Base-by-base conservation (phyloP, 768 basidiomycete species). In the Leccinum variicolor region DNA sequence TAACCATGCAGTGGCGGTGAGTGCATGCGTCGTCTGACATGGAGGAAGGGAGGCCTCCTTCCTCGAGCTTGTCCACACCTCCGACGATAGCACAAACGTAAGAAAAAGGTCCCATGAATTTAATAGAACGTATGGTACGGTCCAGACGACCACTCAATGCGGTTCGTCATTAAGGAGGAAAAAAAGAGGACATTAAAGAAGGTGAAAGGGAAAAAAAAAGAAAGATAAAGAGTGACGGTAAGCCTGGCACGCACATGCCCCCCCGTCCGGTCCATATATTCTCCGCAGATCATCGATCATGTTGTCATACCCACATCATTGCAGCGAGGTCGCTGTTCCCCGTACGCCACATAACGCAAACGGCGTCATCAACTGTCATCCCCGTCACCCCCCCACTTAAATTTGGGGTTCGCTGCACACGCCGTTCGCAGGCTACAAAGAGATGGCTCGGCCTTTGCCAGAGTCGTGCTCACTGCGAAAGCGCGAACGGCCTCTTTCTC, bases 401-500 rank as follows among this genome's bases (percentile, higher is more conserved):
- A 63, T 50, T 59, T 61, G 60, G 70, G 73, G 64, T 65, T 52
- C 64, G 14, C 33, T 25, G 41, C 60, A 70, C 72, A 72, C 57
- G 72, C 68, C 60, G 58, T 59, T 54, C 50, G 61, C 63, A 63
- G 69, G 67, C 81, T 82, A 92, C 84, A 92, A 82, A 61, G 91
- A 93, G 67, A 92, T 90, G 58, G 92, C 89, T 62, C 91, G 86
- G 58, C 90, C 88, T 75, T 80, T 83, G 66, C 86, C 84, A 71
- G 81, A 73, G 58, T 81, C 83, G 70, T 77, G 83, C 71, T 77
- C 77, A 70, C 80, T 81, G 69, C 87, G 84, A 69, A 85, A 75
- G 59, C 79, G 76, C 54, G 84, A 79, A 59, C 87, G 86, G 65
- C 89, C 89, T 71, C 88, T 81, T 63, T 81, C 76, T 52, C 77